These are phyloP conservation scores for Cyanidium caldarium DNA, from an alignment of 23 red algal species.

Conservation along the genomic window DNA sequence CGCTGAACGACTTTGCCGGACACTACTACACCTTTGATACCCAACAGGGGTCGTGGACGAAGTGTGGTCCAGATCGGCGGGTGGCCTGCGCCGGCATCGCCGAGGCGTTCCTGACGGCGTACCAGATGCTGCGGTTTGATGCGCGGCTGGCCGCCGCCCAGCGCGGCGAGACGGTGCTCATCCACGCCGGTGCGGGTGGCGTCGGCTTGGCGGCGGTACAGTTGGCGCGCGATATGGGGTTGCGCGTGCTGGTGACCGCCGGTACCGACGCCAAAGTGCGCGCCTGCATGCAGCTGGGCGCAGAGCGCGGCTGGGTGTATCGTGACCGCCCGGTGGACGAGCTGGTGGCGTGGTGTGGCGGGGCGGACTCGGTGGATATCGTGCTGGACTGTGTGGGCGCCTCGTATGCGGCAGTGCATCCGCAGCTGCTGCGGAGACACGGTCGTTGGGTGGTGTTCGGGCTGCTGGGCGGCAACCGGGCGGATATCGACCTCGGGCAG, in stretches of 20 bases:
- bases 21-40: background rate
- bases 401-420: conserved; percentile 16
- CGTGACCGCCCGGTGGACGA: conserved; percentile 19
- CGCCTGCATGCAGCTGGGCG: conserved; percentile 37
- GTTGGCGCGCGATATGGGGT: conserved; percentile 29
- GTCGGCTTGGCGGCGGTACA: conserved; percentile 67
- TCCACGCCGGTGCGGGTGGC: conserved; percentile 60
- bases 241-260: conserved; percentile 36
- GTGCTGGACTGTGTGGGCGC: conserved; percentile 67
- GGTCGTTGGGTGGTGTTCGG: conserved; percentile 78
- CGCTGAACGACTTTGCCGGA: background rate
- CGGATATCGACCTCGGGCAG: conserved; percentile 7
- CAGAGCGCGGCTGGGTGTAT: conserved; percentile 25
- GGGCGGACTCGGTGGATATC: conserved; percentile 42
- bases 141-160: background rate
- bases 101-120: conserved; percentile 69
- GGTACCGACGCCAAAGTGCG: conserved; percentile 27
- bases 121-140: conserved; percentile 46
- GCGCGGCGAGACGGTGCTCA: conserved; percentile 42
- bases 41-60: background rate
- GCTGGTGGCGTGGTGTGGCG: conserved; percentile 13
- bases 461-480: conserved; percentile 40
- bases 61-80: background rate
- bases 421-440: conserved; percentile 32
- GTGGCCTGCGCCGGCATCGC: conserved; percentile 46